These are phyloP conservation scores for Pulveroboletus ravenelii DNA, from an alignment of 768 basidiomycete species.

Conservation along the genomic window DNA sequence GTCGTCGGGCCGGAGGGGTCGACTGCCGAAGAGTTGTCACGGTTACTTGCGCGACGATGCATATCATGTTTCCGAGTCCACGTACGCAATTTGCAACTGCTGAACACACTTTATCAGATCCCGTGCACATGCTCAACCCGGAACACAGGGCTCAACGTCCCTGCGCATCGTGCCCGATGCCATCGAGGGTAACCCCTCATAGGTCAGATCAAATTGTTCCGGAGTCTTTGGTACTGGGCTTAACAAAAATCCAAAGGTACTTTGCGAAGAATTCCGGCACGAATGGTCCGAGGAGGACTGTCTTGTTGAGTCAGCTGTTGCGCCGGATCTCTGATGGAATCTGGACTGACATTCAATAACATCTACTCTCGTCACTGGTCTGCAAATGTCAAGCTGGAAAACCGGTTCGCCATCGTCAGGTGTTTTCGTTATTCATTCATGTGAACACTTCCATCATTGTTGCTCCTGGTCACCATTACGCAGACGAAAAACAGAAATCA, in stretches of 20 bases:
- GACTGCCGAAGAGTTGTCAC: conserved; percentile 53
- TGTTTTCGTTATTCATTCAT: conserved; percentile 47
- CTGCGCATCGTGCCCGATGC: conserved; percentile 76
- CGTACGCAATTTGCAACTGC: not conserved
- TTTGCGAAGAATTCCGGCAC: conserved; percentile 78
- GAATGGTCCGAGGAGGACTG: conserved; percentile 58
- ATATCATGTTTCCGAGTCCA: conserved; percentile 12
- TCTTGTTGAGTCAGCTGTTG: conserved; percentile 56
- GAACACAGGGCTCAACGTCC: conserved; percentile 30
- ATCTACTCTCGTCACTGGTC: conserved; percentile 34
- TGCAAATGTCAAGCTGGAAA: conserved; percentile 30
- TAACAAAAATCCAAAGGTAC: no score
- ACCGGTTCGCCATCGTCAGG: conserved; percentile 22
- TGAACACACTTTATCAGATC: conserved; percentile 40
- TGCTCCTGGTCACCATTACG: conserved; percentile 39
- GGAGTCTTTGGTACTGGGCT: conserved; percentile 36
- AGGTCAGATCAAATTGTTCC: conserved; percentile 35
- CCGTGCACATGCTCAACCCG: conserved; percentile 54
- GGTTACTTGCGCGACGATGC: conserved; percentile 58
- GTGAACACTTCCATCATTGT: conserved; percentile 41
- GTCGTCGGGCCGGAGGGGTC: conserved; percentile 29
- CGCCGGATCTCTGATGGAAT: conserved; percentile 1
- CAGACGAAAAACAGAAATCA: conserved; percentile 37
- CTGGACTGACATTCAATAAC: conserved; percentile 3
- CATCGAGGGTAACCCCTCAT: conserved; percentile 72